Conservation (phyloP, 805 yeast genomes). For the Wickerhamiella azyma region DNA sequence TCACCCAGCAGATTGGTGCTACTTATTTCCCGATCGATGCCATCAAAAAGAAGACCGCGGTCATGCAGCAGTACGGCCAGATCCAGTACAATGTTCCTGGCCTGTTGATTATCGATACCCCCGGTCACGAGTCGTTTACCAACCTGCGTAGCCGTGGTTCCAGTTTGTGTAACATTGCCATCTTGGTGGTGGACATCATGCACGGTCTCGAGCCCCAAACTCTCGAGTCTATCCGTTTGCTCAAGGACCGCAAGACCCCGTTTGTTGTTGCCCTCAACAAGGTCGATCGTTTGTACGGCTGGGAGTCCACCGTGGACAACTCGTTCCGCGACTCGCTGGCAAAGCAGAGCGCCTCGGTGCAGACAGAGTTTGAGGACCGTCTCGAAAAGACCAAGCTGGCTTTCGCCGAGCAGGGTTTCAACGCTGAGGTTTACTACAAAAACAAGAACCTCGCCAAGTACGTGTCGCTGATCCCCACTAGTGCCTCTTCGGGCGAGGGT, state of each 20-base stretch:
- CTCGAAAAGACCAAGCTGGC: conserved; percentile 74
- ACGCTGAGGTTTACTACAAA: conserved; percentile 91
- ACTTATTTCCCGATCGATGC: conserved; percentile 97
- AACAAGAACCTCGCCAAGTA: conserved; percentile 86
- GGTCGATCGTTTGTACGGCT: conserved; percentile 92
- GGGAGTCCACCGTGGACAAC: conserved; percentile 84
- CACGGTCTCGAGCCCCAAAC: conserved; percentile 99
- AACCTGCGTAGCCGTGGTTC: conserved; percentile 98
- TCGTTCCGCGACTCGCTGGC: conserved; percentile 90
- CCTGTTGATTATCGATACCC: conserved; percentile 90
- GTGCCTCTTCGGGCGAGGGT: conserved; percentile 99
- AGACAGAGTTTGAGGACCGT: conserved; percentile 83
- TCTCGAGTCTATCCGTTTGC: conserved; percentile 76
- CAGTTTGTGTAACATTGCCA: conserved; percentile 96
- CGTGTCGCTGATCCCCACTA: conserved; percentile 94
- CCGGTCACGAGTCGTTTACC: conserved; percentile 99
- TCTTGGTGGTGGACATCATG: conserved; percentile 95
- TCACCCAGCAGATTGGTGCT: conserved; percentile 99
- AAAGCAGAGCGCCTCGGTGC: conserved; percentile 70
- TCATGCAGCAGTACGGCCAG: conserved; percentile 77
- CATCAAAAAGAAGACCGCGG: conserved; percentile 78
- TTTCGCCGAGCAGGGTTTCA: conserved; percentile 94
- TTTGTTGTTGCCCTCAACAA: conserved; percentile 94
- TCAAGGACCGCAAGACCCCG: conserved; percentile 96
- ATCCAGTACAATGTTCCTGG: conserved; percentile 88